Base-by-base conservation (phyloP, 164 flowering plant genomes). In the Stephania japonica region DNA sequence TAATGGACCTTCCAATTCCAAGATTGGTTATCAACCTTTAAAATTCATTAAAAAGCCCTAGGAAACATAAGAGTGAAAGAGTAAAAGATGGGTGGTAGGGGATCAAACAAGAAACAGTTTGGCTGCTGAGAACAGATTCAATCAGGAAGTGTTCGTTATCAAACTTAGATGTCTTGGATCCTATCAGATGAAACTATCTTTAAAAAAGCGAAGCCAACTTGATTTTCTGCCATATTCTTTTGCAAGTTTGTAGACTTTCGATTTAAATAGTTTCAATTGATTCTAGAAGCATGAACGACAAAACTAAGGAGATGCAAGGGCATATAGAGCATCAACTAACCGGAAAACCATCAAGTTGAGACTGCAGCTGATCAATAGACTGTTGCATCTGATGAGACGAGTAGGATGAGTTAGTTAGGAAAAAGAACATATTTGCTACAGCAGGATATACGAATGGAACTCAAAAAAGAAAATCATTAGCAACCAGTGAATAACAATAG, bases 351-450 rank as follows among this genome's bases (percentile, higher is more conserved):
- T 80, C 75, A 65, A 73, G 75, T 70, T 72, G 75, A 69, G 61
- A 8, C 79, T 80, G 84, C 76, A 85, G 47, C 76, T 81, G 84
- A 80, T 87, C 80, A 50, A 87, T 56, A 44, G 82, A 79, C 75
- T 83, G 75, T 81, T 83, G 78, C 74, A 85, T 75, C 94, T 91
- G 88, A 59, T 73, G 76, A 5, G 18, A 19, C 26, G 24, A 41
- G 38, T 13, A 38, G 24, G 42, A n/a, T 67, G 9, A 43, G 7
- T 19, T 25, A 24, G 53, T 11, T n/a, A 8, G n/a, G 18, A 53
- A 67, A 21, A 2, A 41, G 44, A 41, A 14, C 2, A 6, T 59
- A 59, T 59, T 59, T 59, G 64, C 64, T 59, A 24, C 64, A n/a
- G 19, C 21, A 3, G 64, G n/a, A 59, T 59, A 24, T 59, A 59